Percentiles rank a stretch among this genome's conserved stretches.
phyloP scores from a whole-genome alignment of 176 grass and related monocot genomes.

The Saccharum officinarum region DNA sequence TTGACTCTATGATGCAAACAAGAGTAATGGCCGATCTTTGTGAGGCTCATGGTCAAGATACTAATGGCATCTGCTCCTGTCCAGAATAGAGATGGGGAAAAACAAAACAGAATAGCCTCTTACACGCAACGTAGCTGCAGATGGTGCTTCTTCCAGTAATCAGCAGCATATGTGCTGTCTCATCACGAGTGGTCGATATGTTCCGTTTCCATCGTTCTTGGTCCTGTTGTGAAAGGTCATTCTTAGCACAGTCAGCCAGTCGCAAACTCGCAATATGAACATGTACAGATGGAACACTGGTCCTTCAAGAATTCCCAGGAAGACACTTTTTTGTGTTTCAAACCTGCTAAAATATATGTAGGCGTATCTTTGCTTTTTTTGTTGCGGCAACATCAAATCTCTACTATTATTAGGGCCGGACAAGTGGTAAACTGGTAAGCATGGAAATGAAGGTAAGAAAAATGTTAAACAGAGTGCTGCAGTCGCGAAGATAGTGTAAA shows the following conservation, averaged over 20 bases:
- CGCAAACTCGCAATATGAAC: not conserved
- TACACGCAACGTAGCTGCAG: not conserved
- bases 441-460: not conserved
- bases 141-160: not conserved
- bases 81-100: not conserved
- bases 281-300: not conserved
- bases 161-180: not conserved
- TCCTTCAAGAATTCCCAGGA: not conserved
- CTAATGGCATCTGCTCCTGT: not conserved
- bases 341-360: not conserved
- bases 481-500: not conserved
- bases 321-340: not conserved
- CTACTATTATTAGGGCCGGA: not conserved
- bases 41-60: not conserved
- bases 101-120: not conserved
- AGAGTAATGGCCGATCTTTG: not conserved
- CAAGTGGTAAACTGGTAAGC: not conserved
- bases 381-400: not conserved
- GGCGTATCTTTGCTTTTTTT: not conserved
- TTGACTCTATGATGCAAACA: not conserved
- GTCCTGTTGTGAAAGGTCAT: not conserved
- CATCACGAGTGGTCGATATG: not conserved
- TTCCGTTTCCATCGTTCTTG: not conserved
- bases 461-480: slow-evolving; percentile 2
- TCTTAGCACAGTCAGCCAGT: not conserved